phyloP scores from a whole-genome alignment of 495 filamentous ascomycete species.

The Xylaria palmicola region DNA sequence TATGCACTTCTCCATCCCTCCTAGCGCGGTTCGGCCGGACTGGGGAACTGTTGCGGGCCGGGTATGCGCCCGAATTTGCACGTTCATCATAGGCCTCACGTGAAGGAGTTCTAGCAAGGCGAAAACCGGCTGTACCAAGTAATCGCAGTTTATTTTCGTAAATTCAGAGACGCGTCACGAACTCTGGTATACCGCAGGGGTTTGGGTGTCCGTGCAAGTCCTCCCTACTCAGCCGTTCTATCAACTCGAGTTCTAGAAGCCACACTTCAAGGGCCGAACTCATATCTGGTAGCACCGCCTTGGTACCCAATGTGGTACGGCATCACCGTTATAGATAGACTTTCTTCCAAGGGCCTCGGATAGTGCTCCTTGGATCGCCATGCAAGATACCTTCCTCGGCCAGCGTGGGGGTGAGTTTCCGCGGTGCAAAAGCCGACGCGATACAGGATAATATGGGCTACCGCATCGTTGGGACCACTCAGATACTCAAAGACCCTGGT shows the following conservation, averaged over 20 bases:
- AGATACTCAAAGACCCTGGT: conserved; percentile 16
- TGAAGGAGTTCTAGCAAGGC: not conserved
- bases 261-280: not conserved
- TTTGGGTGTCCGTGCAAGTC: not conserved
- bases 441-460: conserved; percentile 28
- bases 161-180: not conserved
- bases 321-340: conserved; percentile 11
- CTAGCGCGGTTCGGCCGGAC: not conserved
- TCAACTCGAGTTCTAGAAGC: conserved; percentile 1
- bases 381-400: conserved; percentile 9
- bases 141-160: not conserved
- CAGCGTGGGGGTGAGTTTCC: conserved; percentile 18
- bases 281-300: conserved; percentile 15
- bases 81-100: not conserved
- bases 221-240: not conserved
- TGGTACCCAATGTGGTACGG: conserved; percentile 32
- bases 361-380: conserved; percentile 5
- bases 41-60: not conserved
- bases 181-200: not conserved
- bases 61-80: not conserved
- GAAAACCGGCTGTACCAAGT: not conserved
- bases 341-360: conserved; percentile 18
- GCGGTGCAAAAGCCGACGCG: conserved; percentile 19
- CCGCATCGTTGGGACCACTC: conserved; percentile 26
- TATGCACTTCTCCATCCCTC: conserved; percentile 12